Evolutionary conservation across 768 basidiomycete species (phyloP).

Genomic region (Psilocybe sp.): DNA sequence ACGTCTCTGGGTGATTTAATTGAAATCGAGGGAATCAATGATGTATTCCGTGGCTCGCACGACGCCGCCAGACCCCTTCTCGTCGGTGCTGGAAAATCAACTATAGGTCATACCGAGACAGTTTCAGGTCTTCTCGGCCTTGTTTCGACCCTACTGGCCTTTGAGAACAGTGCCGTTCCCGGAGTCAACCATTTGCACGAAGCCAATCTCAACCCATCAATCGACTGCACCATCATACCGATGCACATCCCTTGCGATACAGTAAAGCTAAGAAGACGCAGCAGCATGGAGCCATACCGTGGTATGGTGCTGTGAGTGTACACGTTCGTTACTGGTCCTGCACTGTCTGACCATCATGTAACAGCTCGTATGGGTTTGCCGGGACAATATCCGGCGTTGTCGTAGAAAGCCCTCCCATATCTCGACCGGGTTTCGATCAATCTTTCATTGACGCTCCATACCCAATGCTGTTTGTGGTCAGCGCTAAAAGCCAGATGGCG

Average conservation of each 20-base stretch:
- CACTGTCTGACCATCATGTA: background rate
- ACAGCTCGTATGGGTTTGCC: conserved; percentile 29
- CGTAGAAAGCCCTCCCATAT: conserved; percentile 14
- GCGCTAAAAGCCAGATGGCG: conserved; percentile 23
- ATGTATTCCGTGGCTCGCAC: conserved; percentile 22
- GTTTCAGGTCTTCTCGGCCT: conserved; percentile 25
- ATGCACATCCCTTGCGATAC: conserved; percentile 17
- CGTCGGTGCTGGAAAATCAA: conserved; percentile 25
- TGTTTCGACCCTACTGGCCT: conserved; percentile 18
- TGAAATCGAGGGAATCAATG: conserved; percentile 29
- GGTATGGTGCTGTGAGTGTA: conserved; percentile 24
- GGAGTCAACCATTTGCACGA: conserved; percentile 21
- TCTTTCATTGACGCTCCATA: background rate
- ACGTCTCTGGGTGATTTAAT: conserved; percentile 29
- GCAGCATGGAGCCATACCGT: conserved; percentile 9
- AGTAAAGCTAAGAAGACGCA: conserved; percentile 2
- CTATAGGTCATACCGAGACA: conserved; percentile 27
- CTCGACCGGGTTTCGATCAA: background rate
- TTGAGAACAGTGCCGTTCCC: conserved; percentile 18
- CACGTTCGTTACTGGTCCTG: background rate
- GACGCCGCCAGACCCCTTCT: conserved; percentile 16
- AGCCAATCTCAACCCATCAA: conserved; percentile 21
- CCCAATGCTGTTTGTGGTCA: conserved; percentile 20
- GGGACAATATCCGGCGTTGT: conserved; percentile 27
- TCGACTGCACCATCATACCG: conserved; percentile 22